Conservation (phyloP, 345 rosid species). For the Acer campestre region DNA sequence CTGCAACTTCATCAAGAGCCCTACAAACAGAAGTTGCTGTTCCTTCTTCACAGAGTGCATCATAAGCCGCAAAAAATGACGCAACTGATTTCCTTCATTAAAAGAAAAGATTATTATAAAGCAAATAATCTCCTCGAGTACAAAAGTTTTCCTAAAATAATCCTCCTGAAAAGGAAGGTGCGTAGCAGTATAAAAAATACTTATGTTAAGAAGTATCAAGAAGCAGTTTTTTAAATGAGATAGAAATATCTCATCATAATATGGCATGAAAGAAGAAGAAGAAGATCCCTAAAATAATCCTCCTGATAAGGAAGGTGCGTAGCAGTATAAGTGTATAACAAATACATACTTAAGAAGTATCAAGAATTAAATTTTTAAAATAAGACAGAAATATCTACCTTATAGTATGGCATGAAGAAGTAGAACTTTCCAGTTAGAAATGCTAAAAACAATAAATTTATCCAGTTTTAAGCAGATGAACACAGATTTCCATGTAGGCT, state of each 20-base stretch:
- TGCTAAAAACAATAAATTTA: not conserved
- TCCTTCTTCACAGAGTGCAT: constrained; percentile 96
- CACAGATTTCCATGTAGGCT: not conserved
- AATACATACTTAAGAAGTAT: not conserved
- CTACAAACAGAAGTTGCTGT: constrained; percentile 86
- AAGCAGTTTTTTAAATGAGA: not conserved
- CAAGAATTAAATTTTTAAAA: not conserved
- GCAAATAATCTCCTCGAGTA: not conserved
- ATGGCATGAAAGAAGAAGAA: not conserved
- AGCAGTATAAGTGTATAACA: not conserved
- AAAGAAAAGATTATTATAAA: constrained; percentile 20
- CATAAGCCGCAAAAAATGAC: constrained; percentile 81
- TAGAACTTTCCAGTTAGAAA: not conserved
- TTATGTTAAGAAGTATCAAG: not conserved
- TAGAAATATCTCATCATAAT: not conserved
- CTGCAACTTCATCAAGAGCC: constrained; percentile 92
- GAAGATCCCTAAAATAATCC: not conserved
- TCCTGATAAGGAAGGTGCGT: not conserved
- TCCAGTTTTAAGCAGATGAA: not conserved
- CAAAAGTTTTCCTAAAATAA: not conserved
- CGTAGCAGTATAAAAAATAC: not conserved
- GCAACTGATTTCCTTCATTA: constrained; percentile 78
- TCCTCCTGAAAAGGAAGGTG: not conserved
- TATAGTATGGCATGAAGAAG: no score
- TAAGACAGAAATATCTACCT: no score